A percentile compares a stretch with the other conserved stretches of the same genome.
phyloP scores from a whole-genome alignment of 768 basidiomycete species.

The Tricholoma flavovirens region DNA sequence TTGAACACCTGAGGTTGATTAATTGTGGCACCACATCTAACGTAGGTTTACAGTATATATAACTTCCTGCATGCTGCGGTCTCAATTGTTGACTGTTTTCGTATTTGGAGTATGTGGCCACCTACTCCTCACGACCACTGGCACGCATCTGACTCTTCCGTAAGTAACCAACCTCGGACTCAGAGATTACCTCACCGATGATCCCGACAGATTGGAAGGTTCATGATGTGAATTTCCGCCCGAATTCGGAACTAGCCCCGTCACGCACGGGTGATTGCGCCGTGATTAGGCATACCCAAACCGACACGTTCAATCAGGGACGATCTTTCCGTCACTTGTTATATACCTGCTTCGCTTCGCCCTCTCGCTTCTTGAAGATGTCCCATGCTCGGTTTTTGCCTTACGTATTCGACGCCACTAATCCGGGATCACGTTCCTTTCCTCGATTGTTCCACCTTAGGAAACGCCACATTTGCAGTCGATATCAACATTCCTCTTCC shows the following conservation, averaged over 20 bases:
- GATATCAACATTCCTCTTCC: constrained; percentile 16
- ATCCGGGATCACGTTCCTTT: constrained; percentile 29
- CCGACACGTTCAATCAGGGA: constrained; percentile 30
- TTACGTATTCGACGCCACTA: constrained; percentile 42
- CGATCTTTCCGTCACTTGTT: constrained; percentile 19
- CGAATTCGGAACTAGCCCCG: constrained; percentile 35
- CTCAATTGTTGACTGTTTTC: background rate
- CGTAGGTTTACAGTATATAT: constrained; percentile 7
- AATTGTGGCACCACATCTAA: constrained; percentile 34
- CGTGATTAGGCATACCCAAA: constrained; percentile 19
- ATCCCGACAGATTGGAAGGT: constrained; percentile 35
- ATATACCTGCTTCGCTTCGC: constrained; percentile 16
- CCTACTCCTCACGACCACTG: no score
- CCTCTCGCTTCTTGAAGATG: constrained; percentile 20
- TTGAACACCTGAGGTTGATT: constrained; percentile 15
- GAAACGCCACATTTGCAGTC: constrained; percentile 23
- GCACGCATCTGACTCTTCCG: background rate
- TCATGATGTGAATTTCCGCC: constrained; percentile 30
- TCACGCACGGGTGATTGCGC: constrained; percentile 44
- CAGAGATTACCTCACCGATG: constrained; percentile 34
- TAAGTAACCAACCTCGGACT: constrained; percentile 1
- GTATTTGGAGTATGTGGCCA: no score
- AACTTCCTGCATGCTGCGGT: background rate
- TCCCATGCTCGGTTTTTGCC: constrained; percentile 24
- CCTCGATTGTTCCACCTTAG: constrained; percentile 15